phyloP scores from a whole-genome alignment of 179 eudicot species.

The Pouteria campechiana region DNA sequence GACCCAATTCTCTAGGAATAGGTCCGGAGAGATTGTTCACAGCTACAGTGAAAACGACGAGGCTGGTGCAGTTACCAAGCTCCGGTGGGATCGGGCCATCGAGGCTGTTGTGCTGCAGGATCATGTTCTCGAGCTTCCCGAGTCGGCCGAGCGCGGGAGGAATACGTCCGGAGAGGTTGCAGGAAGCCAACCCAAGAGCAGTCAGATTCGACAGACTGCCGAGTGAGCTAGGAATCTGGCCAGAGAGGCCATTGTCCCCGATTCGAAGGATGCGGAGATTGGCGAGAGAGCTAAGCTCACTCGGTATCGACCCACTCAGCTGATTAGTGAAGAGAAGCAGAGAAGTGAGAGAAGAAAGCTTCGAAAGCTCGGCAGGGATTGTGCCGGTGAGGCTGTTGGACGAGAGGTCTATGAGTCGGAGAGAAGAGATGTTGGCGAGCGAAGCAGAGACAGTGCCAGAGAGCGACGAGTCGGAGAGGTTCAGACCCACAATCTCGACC shows the following conservation, averaged over 20 bases:
- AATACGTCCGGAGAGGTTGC: slow-evolving; percentile 49
- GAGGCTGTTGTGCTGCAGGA: slow-evolving; percentile 58
- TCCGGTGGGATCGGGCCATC: slow-evolving; percentile 57
- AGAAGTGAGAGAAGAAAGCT: slow-evolving; percentile 49
- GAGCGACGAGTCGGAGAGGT: slow-evolving; percentile 57
- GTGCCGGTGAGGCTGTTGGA: slow-evolving; percentile 56
- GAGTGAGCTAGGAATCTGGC: slow-evolving; percentile 48
- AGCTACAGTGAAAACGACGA: slow-evolving; percentile 46
- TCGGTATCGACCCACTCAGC: slow-evolving; percentile 65
- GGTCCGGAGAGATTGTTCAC: slow-evolving; percentile 56
- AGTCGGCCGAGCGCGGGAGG: slow-evolving; percentile 56
- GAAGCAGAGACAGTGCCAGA: slow-evolving; percentile 65
- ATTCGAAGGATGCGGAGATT: slow-evolving; percentile 53
- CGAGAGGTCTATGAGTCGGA: slow-evolving; percentile 80
- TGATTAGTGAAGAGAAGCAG: slow-evolving; percentile 67
- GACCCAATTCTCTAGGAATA: slow-evolving; percentile 42
- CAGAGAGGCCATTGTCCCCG: slow-evolving; percentile 70
- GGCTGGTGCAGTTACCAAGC: slow-evolving; percentile 52
- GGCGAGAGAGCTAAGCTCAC: slow-evolving; percentile 46
- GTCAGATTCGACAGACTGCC: slow-evolving; percentile 48
- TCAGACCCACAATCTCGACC: slow-evolving; percentile 35
- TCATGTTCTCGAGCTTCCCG: slow-evolving; percentile 27
- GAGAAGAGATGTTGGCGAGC: slow-evolving; percentile 35
- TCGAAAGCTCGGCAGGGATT: slow-evolving; percentile 77
- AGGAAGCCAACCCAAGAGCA: slow-evolving; percentile 72